Percentiles rank a stretch among this genome's conserved stretches.
phyloP scores from a whole-genome alignment of 78 protist genomes.

The Dictyostelium brefeldianum region DNA sequence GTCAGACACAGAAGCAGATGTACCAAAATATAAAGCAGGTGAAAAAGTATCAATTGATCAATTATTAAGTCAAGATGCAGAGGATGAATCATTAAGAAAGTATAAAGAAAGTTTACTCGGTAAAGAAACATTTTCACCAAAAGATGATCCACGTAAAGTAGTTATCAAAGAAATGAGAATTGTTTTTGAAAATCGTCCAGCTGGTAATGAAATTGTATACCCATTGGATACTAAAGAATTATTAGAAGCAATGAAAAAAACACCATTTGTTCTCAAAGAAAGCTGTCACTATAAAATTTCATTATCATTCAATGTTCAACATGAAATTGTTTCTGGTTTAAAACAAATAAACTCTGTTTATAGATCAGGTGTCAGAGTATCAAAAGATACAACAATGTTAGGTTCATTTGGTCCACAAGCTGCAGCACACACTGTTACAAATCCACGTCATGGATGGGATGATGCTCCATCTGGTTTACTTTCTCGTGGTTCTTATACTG shows the following conservation, averaged over 20 bases:
- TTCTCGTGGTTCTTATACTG: slow-evolving; percentile 91
- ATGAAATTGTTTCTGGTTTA: slow-evolving; percentile 93
- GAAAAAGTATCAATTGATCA: slow-evolving; percentile 68
- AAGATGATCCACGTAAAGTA: slow-evolving; percentile 81
- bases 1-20: slow-evolving; percentile 76
- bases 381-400: slow-evolving; percentile 81
- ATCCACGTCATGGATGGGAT: slow-evolving; percentile 73
- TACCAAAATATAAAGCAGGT: slow-evolving; percentile 71
- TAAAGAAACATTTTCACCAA: slow-evolving; percentile 45
- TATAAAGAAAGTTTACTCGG: slow-evolving; percentile 84
- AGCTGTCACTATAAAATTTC: slow-evolving; percentile 74
- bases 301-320: slow-evolving; percentile 84
- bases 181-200: slow-evolving; percentile 73
- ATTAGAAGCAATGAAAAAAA: slow-evolving; percentile 63
- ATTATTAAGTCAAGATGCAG: slow-evolving; percentile 80
- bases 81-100: slow-evolving; percentile 86
- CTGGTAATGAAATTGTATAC: slow-evolving; percentile 68
- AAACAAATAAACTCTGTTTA: slow-evolving; percentile 82
- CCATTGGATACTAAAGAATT: slow-evolving; percentile 50
- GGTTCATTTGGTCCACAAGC: slow-evolving; percentile 90
- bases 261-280: slow-evolving; percentile 88
- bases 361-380: slow-evolving; percentile 85
- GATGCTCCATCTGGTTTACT: slow-evolving; percentile 92
- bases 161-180: slow-evolving; percentile 82
- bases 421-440: slow-evolving; percentile 34